Base-by-base conservation (phyloP, 73 alveolate species). In the Strombidium stylifer region DNA sequence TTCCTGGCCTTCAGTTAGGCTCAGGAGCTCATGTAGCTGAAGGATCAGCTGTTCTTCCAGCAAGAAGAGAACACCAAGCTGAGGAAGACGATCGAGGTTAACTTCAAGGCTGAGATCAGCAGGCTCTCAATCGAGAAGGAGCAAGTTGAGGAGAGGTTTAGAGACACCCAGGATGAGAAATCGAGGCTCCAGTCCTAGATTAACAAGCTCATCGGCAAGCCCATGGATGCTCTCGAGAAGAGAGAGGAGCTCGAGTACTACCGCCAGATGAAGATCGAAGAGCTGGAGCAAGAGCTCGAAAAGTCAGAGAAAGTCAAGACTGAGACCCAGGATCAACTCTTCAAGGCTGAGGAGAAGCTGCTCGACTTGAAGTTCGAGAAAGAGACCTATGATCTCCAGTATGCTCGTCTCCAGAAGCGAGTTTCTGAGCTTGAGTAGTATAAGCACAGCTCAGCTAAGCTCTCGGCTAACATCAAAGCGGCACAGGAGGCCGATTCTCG, bases 401-500 rank as follows among this genome's bases (percentile, higher is more conserved):
- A 57, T 42, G 74, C 84, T 3, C 46, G 84, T 27, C 72, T 80
- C 27, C 82, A 69, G 55, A 69, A 60, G 45, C 45, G 77, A 26
- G 52, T 80, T 23, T 34, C 73, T 14, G 91, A 80, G 20, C 50
- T 80, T 0, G 91, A 80, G 42, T 44, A 60, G 39, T 80, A 60
- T 34, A 80, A 47, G 24, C 54, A 44, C 3, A 39, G 53, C 31
- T 24, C 55, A 7, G 20, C 78, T 28, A 44, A 64, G 21, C 45
- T 44, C 37, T 44, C 66, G n/a, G 78, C 42, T 10, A 32, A 32
- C n/a, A 10, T 10, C 42, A 10, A 32, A 10, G 42, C 10, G n/a
- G 4, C 42, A 4, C n/a, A 4, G n/a, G 42, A 6, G 10, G 42
- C 42, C 42, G 42, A 10, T 32, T 32, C n/a, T n/a, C n/a, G n/a